A percentile compares a stretch with the other conserved stretches of the same genome.
These are phyloP conservation scores for Lasiodiplodia sp. DNA, from an alignment of 2,329 filamentous ascomycete species.

Conservation along the genomic window DNA sequence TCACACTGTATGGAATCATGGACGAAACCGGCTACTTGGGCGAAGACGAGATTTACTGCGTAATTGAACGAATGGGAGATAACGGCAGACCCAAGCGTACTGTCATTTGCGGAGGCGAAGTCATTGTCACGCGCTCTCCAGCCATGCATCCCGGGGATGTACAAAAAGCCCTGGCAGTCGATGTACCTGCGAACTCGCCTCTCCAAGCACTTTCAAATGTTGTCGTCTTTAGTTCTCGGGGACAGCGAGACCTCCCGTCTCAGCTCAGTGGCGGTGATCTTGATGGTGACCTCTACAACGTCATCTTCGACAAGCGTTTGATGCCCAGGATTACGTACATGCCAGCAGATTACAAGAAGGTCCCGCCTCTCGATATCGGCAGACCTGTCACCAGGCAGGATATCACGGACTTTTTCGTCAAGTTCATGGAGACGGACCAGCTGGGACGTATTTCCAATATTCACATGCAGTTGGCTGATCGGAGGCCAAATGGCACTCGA, in stretches of 20 bases:
- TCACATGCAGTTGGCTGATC: constrained; percentile 53
- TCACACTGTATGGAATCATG: constrained; percentile 84
- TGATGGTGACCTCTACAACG: constrained; percentile 81
- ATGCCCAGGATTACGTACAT: constrained; percentile 53
- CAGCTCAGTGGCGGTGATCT: constrained; percentile 82
- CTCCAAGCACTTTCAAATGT: constrained; percentile 72
- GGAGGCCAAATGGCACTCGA: constrained; percentile 40
- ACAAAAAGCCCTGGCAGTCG: constrained; percentile 67
- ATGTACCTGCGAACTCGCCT: constrained; percentile 66
- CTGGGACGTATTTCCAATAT: constrained; percentile 51
- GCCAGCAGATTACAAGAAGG: constrained; percentile 75
- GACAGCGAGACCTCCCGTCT: constrained; percentile 76
- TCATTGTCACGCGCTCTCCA: constrained; percentile 79
- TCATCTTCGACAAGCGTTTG: constrained; percentile 73
- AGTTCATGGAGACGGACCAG: constrained; percentile 55
- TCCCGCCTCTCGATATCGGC: constrained; percentile 64
- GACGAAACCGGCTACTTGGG: constrained; percentile 76
- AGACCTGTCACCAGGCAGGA: constrained; percentile 67
- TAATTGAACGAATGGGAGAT: constrained; percentile 55
- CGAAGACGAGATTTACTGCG: constrained; percentile 73
- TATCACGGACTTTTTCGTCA: constrained; percentile 82
- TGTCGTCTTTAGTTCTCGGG: constrained; percentile 77
- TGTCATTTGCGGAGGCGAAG: constrained; percentile 38
- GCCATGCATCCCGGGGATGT: constrained; percentile 84
- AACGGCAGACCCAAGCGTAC: constrained; percentile 32